phyloP scores from a whole-genome alignment of 768 basidiomycete genomes.

The Leccinum ochraceum region DNA sequence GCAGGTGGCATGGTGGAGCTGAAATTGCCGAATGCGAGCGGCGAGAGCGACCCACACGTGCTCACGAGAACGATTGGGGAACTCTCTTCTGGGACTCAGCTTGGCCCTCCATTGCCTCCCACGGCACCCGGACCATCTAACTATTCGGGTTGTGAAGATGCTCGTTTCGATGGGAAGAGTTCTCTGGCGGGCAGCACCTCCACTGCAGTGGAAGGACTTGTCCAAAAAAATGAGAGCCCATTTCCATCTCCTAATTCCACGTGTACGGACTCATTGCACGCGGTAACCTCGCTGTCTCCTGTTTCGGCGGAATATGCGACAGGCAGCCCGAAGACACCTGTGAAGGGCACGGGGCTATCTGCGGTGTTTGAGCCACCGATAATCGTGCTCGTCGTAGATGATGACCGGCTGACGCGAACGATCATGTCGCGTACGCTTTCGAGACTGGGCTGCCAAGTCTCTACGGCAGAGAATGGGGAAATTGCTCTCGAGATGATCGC shows the following conservation, averaged over 20 bases:
- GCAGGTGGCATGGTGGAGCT: slow-evolving; percentile 61
- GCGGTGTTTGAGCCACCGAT: slow-evolving; percentile 49
- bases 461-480: slow-evolving; percentile 82
- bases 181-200: slow-evolving; percentile 4
- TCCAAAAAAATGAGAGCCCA: background rate
- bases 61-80: slow-evolving; percentile 47
- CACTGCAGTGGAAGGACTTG: slow-evolving; percentile 4
- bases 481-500: slow-evolving; percentile 73
- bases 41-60: slow-evolving; percentile 32
- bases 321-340: slow-evolving; percentile 13
- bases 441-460: slow-evolving; percentile 77
- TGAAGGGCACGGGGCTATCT: slow-evolving; percentile 11
- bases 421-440: slow-evolving; percentile 79
- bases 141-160: background rate
- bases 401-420: slow-evolving; percentile 76
- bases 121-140: slow-evolving; percentile 3
- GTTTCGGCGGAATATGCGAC: slow-evolving; percentile 9
- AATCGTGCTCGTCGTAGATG: slow-evolving; percentile 79
- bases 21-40: slow-evolving; percentile 42
- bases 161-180: slow-evolving; percentile 1
- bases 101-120: slow-evolving; percentile 22
- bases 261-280: slow-evolving; percentile 1
- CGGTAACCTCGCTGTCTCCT: slow-evolving; percentile 3
- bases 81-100: slow-evolving; percentile 40
- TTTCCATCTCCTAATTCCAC: slow-evolving; percentile 7